Percentiles rank a stretch among this genome's conserved stretches.
phyloP scores from a whole-genome alignment of 192 early-diverging fungal species.

The Obelidium mucronatum region DNA sequence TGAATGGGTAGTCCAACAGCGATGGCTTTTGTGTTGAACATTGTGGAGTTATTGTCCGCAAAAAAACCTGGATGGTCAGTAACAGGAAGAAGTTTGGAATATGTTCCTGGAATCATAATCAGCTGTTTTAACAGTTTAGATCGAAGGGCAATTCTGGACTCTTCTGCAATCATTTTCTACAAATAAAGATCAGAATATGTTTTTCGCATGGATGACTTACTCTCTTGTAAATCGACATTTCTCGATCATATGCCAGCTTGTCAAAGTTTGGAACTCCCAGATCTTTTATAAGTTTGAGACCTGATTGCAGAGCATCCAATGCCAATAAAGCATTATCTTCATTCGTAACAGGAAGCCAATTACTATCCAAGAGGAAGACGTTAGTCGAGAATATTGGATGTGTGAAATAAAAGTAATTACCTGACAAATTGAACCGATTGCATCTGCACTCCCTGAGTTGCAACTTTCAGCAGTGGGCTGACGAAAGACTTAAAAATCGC shows the following conservation, averaged over 20 bases:
- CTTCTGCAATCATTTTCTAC: constrained; percentile 45
- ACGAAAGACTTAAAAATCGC: constrained; percentile 60
- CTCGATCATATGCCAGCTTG: constrained; percentile 40
- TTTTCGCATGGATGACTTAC: constrained; percentile 32
- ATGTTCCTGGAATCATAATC: constrained; percentile 57
- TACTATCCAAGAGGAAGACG: constrained; percentile 28
- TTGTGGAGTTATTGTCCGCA: constrained; percentile 48
- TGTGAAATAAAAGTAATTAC: constrained; percentile 3
- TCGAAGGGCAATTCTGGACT: constrained; percentile 56
- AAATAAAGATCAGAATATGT: background rate
- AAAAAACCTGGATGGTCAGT: constrained; percentile 62
- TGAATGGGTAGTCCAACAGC: constrained; percentile 63
- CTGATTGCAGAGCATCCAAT: constrained; percentile 51
- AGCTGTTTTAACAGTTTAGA: constrained; percentile 56
- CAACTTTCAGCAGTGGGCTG: constrained; percentile 52
- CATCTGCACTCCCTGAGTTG: constrained; percentile 49
- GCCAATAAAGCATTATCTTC: constrained; percentile 58
- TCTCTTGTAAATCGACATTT: constrained; percentile 39
- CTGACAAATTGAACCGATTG: constrained; percentile 60
- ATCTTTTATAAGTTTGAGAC: constrained; percentile 44
- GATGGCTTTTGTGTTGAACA: constrained; percentile 59
- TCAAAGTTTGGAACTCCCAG: constrained; percentile 48
- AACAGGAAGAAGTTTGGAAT: constrained; percentile 50
- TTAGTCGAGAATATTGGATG: background rate
- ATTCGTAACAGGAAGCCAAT: constrained; percentile 63